A percentile compares a stretch with the other conserved stretches of the same genome.
phyloP scores from a whole-genome alignment of 1,284 basidiomycete species.

The Boletus subluridellus region DNA sequence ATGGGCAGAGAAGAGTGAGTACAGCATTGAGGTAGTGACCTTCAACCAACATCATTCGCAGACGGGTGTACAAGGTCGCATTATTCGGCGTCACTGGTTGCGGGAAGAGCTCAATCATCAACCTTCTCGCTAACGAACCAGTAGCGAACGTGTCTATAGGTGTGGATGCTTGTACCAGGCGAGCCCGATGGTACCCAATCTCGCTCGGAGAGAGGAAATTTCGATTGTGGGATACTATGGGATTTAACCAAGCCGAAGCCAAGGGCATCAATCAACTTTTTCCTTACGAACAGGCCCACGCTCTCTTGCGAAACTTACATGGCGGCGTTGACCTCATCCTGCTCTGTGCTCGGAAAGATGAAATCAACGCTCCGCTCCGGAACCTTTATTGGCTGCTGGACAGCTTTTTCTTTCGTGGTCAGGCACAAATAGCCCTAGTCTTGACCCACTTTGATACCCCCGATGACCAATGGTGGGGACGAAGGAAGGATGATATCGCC shows the following conservation, averaged over 20 bases:
- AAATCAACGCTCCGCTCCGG: constrained; percentile 26
- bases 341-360: constrained; percentile 28
- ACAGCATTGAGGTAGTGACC: background rate
- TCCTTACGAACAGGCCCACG: constrained; percentile 29
- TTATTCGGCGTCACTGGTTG: constrained; percentile 28
- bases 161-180: constrained; percentile 29
- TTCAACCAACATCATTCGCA: constrained; percentile 11
- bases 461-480: constrained; percentile 26
- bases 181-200: constrained; percentile 29
- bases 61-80: constrained; percentile 28
- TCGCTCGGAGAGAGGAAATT: constrained; percentile 20
- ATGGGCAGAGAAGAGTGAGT: constrained; percentile 22
- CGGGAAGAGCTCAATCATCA: constrained; percentile 31
- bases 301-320: constrained; percentile 24
- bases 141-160: constrained; percentile 23
- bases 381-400: constrained; percentile 29
- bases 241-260: constrained; percentile 24
- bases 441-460: constrained; percentile 37
- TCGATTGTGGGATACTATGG: constrained; percentile 35
- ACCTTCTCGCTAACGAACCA: constrained; percentile 23
- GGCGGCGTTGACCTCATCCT: constrained; percentile 28
- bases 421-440: constrained; percentile 35
- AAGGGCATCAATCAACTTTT: constrained; percentile 20
- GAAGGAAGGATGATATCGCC: constrained; percentile 22
- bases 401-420: constrained; percentile 25